A percentile compares a stretch with the other conserved stretches of the same genome.
Evolutionary conservation across 495 filamentous ascomycete genomes (phyloP).

Genomic region (Penicillium malachiteum): DNA sequence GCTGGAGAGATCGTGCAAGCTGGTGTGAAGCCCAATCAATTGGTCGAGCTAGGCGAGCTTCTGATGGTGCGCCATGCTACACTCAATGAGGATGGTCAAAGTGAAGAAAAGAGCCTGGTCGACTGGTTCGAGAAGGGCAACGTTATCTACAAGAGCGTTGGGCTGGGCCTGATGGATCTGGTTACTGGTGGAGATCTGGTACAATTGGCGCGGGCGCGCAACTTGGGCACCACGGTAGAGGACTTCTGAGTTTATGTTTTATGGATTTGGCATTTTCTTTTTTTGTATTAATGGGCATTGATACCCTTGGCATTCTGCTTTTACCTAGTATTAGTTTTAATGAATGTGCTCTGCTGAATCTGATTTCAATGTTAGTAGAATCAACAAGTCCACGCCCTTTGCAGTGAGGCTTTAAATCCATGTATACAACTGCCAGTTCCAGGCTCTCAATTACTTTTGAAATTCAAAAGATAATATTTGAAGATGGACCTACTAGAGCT

Average conservation of each 20-base stretch:
- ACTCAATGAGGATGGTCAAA: slow-evolving; percentile 35
- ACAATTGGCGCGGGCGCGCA: slow-evolving; percentile 66
- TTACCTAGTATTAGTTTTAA: neutral
- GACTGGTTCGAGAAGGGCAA: slow-evolving; percentile 79
- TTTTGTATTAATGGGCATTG: neutral
- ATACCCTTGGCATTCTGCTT: neutral
- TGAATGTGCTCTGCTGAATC: neutral
- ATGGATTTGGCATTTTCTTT: neutral
- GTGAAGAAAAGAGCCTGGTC: slow-evolving; percentile 55
- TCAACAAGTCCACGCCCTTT: too few species aligned
- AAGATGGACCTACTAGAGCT: too few species aligned
- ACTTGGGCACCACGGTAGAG: slow-evolving; percentile 69
- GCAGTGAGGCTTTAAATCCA: too few species aligned
- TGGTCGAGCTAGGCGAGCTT: slow-evolving; percentile 85
- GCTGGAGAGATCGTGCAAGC: slow-evolving; percentile 88
- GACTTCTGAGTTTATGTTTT: slow-evolving; percentile 36
- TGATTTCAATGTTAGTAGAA: too few species aligned
- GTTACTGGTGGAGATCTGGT: slow-evolving; percentile 76
- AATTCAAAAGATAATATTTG: too few species aligned
- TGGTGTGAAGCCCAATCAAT: slow-evolving; percentile 63
- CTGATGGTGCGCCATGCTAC: slow-evolving; percentile 64
- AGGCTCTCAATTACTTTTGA: too few species aligned
- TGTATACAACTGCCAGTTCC: too few species aligned
- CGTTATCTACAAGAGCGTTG: slow-evolving; percentile 56
- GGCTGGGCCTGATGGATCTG: slow-evolving; percentile 49